Conservation (phyloP, 1,139 yeast species). For the Blastobotrys persicus region DNA sequence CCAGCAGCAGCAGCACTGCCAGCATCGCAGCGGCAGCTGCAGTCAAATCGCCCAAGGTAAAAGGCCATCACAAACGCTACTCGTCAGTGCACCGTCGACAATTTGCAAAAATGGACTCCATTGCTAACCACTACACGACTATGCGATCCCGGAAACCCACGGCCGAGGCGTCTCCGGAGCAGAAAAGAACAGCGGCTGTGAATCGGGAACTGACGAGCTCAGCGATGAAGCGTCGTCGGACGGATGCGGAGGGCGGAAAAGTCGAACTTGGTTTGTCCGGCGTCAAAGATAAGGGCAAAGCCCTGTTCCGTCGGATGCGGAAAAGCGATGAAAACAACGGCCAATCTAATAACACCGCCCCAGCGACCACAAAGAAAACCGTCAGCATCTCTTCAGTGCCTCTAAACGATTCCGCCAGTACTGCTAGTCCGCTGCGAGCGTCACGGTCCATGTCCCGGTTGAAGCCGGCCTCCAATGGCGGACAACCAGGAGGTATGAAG, state of each 20-base stretch:
- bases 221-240: conserved; percentile 19
- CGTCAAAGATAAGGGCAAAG: conserved; percentile 9
- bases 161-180: conserved; percentile 5
- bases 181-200: conserved; percentile 7
- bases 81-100: conserved; percentile 31
- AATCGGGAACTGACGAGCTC: conserved; percentile 7
- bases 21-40: conserved; percentile 22
- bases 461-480: background rate
- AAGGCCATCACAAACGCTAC: conserved; percentile 27
- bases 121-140: conserved; percentile 28
- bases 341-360: too few species aligned
- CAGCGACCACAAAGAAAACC: background rate
- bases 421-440: background rate
- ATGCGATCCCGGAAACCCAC: conserved; percentile 3
- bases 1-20: conserved; percentile 2
- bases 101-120: conserved; percentile 35
- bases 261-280: conserved; percentile 15
- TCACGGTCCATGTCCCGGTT: background rate
- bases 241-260: conserved; percentile 18
- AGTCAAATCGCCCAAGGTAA: conserved; percentile 15
- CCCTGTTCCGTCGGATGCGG: conserved; percentile 10
- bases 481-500: background rate
- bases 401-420: background rate
- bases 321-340: conserved; percentile 5
- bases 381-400: background rate